Base-by-base conservation (phyloP, 345 rosid genomes). In the Toxicodendron radicans region DNA sequence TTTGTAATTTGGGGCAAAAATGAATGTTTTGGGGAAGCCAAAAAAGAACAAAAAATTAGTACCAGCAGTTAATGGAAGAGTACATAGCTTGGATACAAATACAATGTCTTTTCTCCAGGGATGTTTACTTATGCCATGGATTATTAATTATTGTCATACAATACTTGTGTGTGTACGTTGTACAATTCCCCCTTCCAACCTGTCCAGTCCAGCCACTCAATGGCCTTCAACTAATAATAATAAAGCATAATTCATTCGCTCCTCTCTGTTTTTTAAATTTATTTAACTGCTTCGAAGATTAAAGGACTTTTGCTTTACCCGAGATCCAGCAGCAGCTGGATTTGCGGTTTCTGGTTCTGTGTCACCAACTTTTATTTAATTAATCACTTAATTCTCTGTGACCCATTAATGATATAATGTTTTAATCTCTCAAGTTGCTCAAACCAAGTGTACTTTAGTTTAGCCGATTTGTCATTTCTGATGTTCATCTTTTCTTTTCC, bases 311-410 rank as follows among this genome's bases (percentile, higher is more conserved):
- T 23, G 21, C 60, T 46, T 68, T 73, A 7, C 45, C 49, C 64
- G 21, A 41, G 41, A 56, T 18, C 64, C 38, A 51, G 58, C 77
- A 30, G 71, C 70, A 30, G 66, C 70, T 66, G 73, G 80, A 21
- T 72, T 54, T 74, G 17, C 64, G 53, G 58, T 0, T 16, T 58
- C 58, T 14, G 58, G 16, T 23, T 7, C 5, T 35, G 38, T 35
- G n/a, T n/a, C n/a, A n/a, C n/a, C 35, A 35, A 35, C 38, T 35
- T 27, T 0, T 35, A 3, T 35, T 4, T 35, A 35, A 35, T 2
- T 3, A 35, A 35, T 35, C 38, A 32, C 35, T 32, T 32, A 32
- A 4, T 32, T 32, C 4, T 1, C 35, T 4, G 4, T 1, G 35
- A 32, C 35, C 4, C 35, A 1, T 32, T 32, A n/a, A n/a, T n/a